These are phyloP conservation scores for Lachancea thermotolerans DNA, from an alignment of 805 yeast species.

Conservation along the genomic window DNA sequence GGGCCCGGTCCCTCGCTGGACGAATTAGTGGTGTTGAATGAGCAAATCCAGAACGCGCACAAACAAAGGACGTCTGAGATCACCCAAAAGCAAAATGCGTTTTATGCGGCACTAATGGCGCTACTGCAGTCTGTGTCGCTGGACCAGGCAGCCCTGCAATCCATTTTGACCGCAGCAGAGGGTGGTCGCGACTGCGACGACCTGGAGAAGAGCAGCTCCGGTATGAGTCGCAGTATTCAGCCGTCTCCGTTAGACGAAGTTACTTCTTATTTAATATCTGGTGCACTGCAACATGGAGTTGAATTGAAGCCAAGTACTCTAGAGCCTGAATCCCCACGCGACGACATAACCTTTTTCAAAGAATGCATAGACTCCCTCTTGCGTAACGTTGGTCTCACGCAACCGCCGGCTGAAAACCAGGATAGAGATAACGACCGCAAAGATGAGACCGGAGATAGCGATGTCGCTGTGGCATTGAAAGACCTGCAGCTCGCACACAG, in stretches of 20 bases:
- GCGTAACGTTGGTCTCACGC: not conserved
- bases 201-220: conserved; percentile 1
- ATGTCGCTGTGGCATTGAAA: conserved; percentile 44
- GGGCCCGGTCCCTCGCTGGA: not conserved
- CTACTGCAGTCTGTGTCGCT: not conserved
- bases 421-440: not conserved
- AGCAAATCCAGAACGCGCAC: not conserved
- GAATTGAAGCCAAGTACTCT: conserved; percentile 17
- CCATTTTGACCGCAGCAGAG: not conserved
- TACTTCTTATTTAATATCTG: conserved; percentile 28
- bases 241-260: conserved; percentile 18
- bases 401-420: not conserved
- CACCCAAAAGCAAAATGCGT: not conserved
- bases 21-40: not conserved
- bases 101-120: not conserved
- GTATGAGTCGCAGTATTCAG: conserved; percentile 1
- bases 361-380: conserved; percentile 24
- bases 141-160: not conserved
- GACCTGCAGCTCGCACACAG: conserved; percentile 69
- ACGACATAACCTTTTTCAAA: conserved; percentile 23
- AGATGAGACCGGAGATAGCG: conserved; percentile 8
- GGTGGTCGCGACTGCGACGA: not conserved
- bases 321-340: not conserved
- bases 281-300: conserved; percentile 25
- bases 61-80: not conserved